phyloP scores from a whole-genome alignment of 2,329 filamentous ascomycete genomes.

The Periconia sp. region DNA sequence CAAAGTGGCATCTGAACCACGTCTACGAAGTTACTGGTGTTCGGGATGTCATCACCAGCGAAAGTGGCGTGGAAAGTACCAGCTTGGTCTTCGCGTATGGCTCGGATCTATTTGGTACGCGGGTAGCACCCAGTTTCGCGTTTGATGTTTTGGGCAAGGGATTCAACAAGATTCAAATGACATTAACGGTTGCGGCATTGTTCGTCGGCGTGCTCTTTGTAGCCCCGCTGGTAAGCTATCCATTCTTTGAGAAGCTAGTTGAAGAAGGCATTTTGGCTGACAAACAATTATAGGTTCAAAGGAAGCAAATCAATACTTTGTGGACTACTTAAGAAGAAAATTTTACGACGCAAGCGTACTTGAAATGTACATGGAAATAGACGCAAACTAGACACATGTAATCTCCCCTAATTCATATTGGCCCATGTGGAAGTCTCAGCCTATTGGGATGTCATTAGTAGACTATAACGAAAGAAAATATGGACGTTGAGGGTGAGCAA shows the following conservation, averaged over 20 bases:
- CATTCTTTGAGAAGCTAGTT: neutral
- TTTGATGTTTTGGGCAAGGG: slow-evolving; percentile 94
- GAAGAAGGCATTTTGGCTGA: slow-evolving; percentile 9
- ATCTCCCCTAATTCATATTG: neutral
- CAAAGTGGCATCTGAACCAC: slow-evolving; percentile 78
- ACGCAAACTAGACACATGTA: neutral
- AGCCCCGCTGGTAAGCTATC: slow-evolving; percentile 72
- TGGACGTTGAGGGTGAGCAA: neutral
- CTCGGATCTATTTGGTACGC: slow-evolving; percentile 82
- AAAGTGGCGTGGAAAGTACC: slow-evolving; percentile 87
- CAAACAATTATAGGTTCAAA: slow-evolving; percentile 45
- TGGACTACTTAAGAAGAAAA: slow-evolving; percentile 51
- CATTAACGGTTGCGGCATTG: slow-evolving; percentile 81
- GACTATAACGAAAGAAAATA: neutral
- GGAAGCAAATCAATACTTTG: slow-evolving; percentile 68
- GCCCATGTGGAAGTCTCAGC: neutral
- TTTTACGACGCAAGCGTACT: neutral
- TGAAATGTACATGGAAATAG: neutral
- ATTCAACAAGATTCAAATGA: slow-evolving; percentile 86
- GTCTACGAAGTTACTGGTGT: slow-evolving; percentile 79
- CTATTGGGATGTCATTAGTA: neutral
- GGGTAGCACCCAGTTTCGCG: slow-evolving; percentile 80
- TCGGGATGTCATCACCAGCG: slow-evolving; percentile 69
- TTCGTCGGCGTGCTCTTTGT: slow-evolving; percentile 74
- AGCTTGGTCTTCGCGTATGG: slow-evolving; percentile 87